phyloP scores from a whole-genome alignment of 345 rosid genomes.

The Gossypium raimondii region DNA sequence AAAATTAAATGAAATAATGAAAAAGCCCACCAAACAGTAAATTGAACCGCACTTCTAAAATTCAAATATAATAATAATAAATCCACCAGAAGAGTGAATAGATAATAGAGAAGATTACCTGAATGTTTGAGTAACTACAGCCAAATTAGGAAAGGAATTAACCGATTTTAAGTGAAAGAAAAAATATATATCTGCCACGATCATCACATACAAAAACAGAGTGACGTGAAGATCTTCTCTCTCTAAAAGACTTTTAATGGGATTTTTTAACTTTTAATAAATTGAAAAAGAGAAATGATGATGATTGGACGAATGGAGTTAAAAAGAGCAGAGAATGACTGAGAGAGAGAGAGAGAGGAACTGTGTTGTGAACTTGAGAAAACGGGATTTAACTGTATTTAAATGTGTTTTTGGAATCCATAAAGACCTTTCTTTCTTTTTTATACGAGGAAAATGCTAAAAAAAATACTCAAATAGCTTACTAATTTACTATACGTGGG shows the following conservation, averaged over 20 bases:
- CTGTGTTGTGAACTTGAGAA: conserved; percentile 3
- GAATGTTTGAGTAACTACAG: not conserved
- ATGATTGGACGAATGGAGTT: conserved; percentile 41
- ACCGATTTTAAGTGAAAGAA: not conserved
- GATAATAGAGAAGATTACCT: not conserved
- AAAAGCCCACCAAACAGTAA: not conserved
- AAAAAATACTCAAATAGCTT: too few species aligned
- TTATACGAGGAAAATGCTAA: too few species aligned
- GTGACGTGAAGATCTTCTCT: conserved; percentile 11
- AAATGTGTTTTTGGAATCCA: conserved; percentile 42
- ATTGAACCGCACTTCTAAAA: not conserved
- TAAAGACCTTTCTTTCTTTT: not conserved
- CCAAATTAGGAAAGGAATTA: not conserved
- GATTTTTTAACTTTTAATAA: conserved; percentile 5
- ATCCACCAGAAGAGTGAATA: not conserved
- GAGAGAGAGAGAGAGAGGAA: not conserved
- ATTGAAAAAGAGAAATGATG: not conserved
- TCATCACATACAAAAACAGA: conserved; percentile 7
- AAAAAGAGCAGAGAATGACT: conserved; percentile 25
- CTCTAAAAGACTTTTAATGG: not conserved
- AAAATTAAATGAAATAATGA: not conserved
- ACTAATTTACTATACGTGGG: not conserved
- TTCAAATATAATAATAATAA: not conserved
- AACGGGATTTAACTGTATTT: conserved; percentile 33
- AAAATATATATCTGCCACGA: conserved; percentile 4